Evolutionary conservation across 2,329 filamentous ascomycete genomes (phyloP).

Genomic region (Hypomyces perniciosus): DNA sequence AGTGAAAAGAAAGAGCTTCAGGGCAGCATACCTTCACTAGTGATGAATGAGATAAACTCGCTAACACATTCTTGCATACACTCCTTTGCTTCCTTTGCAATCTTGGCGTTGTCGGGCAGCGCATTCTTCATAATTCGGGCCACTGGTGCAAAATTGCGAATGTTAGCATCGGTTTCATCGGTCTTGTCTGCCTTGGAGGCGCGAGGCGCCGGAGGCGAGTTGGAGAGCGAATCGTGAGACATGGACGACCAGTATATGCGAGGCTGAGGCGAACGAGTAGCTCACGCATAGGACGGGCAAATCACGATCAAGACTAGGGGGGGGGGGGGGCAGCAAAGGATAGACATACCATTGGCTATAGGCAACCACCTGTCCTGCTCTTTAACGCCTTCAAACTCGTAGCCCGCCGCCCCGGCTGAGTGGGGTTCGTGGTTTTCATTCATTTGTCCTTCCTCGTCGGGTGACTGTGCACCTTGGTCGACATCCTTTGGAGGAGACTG

Average conservation of each 20-base stretch:
- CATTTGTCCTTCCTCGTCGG: conserved; percentile 92
- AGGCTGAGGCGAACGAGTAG: conserved; percentile 24
- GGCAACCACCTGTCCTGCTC: conserved; percentile 99
- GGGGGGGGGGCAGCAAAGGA: conserved; percentile 2
- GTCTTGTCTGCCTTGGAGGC: conserved; percentile 42
- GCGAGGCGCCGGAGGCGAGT: conserved; percentile 44
- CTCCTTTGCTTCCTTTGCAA: conserved; percentile 97
- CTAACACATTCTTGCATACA: conserved; percentile 99
- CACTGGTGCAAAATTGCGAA: conserved; percentile 90
- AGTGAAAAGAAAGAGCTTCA: not conserved
- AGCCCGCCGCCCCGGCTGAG: conserved; percentile 61
- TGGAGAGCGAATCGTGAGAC: conserved; percentile 53
- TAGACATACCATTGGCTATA: conserved; percentile 97
- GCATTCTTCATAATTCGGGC: conserved; percentile 99
- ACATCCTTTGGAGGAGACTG: conserved; percentile 91
- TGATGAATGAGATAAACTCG: conserved; percentile 99
- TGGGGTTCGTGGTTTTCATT: conserved; percentile 78
- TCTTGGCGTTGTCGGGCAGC: conserved; percentile 96
- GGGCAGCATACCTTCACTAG: conserved; percentile 76
- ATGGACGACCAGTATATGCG: conserved; percentile 43
- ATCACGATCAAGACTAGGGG: conserved; percentile 27
- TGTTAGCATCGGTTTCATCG: conserved; percentile 77
- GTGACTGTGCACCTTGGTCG: conserved; percentile 87
- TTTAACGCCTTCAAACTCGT: conserved; percentile 93
- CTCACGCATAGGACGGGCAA: conserved; percentile 26